Conservation (phyloP, 306 rosid genomes). For the Cyclanthera cordifolia region DNA sequence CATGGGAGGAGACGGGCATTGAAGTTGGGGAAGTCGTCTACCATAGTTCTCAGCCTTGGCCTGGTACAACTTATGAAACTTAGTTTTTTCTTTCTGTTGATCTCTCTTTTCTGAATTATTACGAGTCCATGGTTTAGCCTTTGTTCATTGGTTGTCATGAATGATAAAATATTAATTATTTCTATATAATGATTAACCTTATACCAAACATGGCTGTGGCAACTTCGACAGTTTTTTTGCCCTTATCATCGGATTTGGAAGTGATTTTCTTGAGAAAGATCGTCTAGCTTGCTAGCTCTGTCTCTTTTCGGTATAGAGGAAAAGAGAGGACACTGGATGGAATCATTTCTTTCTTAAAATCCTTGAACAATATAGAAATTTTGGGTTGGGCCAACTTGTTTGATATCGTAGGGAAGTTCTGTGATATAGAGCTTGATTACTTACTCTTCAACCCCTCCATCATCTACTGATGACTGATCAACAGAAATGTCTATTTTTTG, state of each 20-base stretch:
- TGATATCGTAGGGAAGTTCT: not conserved
- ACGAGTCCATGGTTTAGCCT: not conserved
- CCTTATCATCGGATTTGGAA: not conserved
- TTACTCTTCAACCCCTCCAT: not conserved
- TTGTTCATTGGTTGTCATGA: not conserved
- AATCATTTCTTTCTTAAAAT: not conserved
- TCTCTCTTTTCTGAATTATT: not conserved
- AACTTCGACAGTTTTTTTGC: not conserved
- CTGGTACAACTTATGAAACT: slow-evolving; percentile 36
- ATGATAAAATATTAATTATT: not conserved
- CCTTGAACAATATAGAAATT: not conserved
- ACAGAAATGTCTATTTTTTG: not conserved
- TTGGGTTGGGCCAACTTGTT: not conserved
- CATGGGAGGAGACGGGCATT: slow-evolving; percentile 90
- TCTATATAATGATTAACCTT: not conserved
- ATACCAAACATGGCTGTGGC: not conserved
- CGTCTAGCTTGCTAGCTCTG: not conserved
- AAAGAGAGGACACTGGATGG: too few relatives aligned
- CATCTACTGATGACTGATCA: too few relatives aligned
- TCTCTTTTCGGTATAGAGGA: not conserved
- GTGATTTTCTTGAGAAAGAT: not conserved
- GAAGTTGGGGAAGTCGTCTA: slow-evolving; percentile 89
- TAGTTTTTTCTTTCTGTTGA: slow-evolving; percentile 1
- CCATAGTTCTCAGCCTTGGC: slow-evolving; percentile 98
- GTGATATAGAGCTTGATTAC: not conserved